Conservation (phyloP, 2,329 filamentous ascomycete genomes). For the Westerdykella aurantiaca region DNA sequence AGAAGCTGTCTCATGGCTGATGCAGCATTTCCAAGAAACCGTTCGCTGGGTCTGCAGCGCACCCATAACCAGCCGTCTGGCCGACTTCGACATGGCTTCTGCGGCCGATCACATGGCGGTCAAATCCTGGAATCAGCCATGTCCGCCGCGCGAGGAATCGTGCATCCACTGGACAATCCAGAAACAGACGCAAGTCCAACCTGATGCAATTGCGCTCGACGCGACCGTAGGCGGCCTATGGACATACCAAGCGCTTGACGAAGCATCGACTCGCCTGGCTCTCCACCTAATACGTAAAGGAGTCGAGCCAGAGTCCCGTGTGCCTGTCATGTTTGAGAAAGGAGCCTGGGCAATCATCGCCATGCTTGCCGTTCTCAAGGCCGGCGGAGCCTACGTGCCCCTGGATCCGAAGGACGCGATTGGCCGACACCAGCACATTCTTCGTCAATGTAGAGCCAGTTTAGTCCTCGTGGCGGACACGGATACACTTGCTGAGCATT, state of each 20-base stretch:
- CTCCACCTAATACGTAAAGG: conserved; percentile 3
- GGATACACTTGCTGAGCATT: conserved; percentile 13
- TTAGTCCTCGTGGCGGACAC: conserved; percentile 12
- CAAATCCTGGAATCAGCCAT: no score
- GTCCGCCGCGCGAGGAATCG: no score
- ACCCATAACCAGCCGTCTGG: no score
- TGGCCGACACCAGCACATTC: conserved; percentile 9
- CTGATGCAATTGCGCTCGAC: not conserved
- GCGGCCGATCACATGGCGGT: no score
- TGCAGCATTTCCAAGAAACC: no score
- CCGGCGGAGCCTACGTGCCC: conserved; percentile 40
- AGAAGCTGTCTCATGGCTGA: no score
- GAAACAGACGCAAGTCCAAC: not conserved
- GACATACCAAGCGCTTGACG: conserved; percentile 14
- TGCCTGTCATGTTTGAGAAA: conserved; percentile 23
- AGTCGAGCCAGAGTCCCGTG: conserved; percentile 7
- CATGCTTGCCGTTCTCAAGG: conserved; percentile 40
- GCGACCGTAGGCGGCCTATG: not conserved
- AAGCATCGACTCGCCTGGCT: conserved; percentile 5
- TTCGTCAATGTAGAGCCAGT: conserved; percentile 3
- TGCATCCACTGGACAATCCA: conserved; percentile 4
- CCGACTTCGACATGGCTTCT: no score
- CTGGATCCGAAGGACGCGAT: conserved; percentile 30
- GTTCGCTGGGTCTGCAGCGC: no score
- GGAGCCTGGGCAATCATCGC: conserved; percentile 24